phyloP scores from a whole-genome alignment of 805 yeast genomes.

The Yarrowia bubula region DNA sequence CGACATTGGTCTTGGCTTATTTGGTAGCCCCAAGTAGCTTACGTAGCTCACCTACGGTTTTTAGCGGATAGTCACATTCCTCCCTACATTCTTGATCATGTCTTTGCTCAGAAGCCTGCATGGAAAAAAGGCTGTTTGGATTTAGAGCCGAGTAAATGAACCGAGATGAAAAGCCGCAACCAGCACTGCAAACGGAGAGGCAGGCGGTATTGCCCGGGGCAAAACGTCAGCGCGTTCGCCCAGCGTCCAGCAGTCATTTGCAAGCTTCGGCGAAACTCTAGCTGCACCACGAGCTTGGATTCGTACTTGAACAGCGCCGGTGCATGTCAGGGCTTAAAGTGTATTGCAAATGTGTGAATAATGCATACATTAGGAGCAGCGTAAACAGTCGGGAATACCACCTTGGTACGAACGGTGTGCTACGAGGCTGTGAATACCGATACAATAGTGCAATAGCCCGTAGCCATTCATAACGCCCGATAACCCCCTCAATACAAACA shows the following conservation, averaged over 20 bases:
- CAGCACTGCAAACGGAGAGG: background rate
- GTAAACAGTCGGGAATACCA: no score
- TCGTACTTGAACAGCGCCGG: background rate
- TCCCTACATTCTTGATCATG: no score
- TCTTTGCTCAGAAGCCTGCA: constrained; percentile 4
- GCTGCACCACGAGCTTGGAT: background rate
- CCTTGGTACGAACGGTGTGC: no score
- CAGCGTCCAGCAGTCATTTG: background rate
- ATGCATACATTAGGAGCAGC: no score
- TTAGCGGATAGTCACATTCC: background rate
- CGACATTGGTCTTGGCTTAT: no score
- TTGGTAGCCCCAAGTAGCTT: no score
- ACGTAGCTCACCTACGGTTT: no score
- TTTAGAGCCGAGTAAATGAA: background rate
- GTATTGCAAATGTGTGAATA: background rate
- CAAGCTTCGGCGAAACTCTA: background rate
- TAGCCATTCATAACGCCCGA: no score
- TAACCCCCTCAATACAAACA: no score
- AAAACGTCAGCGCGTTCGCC: background rate
- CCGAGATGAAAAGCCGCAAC: no score
- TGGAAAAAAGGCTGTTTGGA: background rate
- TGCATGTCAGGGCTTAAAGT: constrained; percentile 16
- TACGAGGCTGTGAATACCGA: no score
- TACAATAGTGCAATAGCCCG: no score
- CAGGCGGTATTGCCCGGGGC: background rate